Evolutionary conservation across 306 rosid genomes (phyloP).

Genomic region (Corylus avellana): DNA sequence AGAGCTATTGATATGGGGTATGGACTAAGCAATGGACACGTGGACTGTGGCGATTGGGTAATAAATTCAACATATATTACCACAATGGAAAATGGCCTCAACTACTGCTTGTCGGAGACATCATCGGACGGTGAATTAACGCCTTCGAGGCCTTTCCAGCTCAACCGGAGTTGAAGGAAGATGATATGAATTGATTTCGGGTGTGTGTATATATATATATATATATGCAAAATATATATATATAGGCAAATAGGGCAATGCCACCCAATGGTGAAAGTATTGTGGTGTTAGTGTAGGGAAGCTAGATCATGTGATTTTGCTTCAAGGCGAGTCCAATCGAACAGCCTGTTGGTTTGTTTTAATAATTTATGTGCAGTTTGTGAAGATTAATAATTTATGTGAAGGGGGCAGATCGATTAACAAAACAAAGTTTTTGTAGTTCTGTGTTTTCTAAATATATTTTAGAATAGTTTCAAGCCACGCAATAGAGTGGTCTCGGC

Average conservation of each 20-base stretch:
- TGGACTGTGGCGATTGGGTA: slow-evolving; percentile 46
- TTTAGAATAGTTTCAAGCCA: background rate
- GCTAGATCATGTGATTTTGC: background rate
- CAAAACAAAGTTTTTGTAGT: background rate
- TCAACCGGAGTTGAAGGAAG: slow-evolving; percentile 12
- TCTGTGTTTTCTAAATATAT: background rate
- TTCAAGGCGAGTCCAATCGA: background rate
- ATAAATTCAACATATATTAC: slow-evolving; percentile 23
- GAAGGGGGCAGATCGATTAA: background rate
- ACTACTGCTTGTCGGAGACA: slow-evolving; percentile 34
- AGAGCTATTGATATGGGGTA: slow-evolving; percentile 26
- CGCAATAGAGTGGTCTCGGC: no score
- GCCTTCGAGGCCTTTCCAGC: slow-evolving; percentile 26
- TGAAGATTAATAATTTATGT: background rate
- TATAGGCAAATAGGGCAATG: background rate
- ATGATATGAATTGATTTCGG: slow-evolving; percentile 13
- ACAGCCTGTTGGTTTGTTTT: background rate
- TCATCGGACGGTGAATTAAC: slow-evolving; percentile 56
- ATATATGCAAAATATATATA: background rate
- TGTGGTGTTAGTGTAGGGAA: background rate
- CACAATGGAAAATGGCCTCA: slow-evolving; percentile 17
- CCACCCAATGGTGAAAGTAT: background rate
- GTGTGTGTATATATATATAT: background rate
- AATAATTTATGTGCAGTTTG: background rate
- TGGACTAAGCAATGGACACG: slow-evolving; percentile 21